Evolutionary conservation across 2,329 filamentous ascomycete genomes (phyloP).

Genomic region (Onygenales sp.): DNA sequence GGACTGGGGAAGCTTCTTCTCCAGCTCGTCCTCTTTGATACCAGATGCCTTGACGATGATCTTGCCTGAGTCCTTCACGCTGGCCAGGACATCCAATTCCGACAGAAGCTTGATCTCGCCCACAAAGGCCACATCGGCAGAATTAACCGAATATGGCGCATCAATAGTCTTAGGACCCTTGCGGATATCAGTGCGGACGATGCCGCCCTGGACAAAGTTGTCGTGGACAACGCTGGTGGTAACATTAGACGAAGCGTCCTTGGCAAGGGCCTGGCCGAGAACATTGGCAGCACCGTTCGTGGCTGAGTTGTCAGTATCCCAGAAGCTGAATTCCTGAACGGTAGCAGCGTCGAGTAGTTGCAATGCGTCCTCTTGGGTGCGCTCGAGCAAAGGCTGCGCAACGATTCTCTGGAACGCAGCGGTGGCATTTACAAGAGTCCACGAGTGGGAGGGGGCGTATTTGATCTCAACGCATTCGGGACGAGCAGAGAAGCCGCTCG

Average conservation of each 20-base stretch:
- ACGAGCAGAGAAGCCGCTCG: slow-evolving; percentile 52
- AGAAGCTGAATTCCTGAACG: slow-evolving; percentile 83
- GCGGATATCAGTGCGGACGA: slow-evolving; percentile 74
- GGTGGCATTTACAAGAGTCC: slow-evolving; percentile 44
- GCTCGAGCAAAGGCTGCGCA: slow-evolving; percentile 30
- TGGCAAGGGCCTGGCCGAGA: slow-evolving; percentile 51
- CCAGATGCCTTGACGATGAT: slow-evolving; percentile 67
- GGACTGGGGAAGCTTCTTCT: slow-evolving; percentile 66
- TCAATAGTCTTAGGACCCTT: slow-evolving; percentile 75
- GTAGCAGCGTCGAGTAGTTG: slow-evolving; percentile 44
- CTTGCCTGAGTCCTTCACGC: slow-evolving; percentile 60
- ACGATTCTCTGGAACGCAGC: slow-evolving; percentile 37
- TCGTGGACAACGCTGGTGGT: slow-evolving; percentile 51
- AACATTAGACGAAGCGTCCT: slow-evolving; percentile 52
- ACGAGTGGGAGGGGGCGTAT: slow-evolving; percentile 65
- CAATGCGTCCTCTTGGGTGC: slow-evolving; percentile 29
- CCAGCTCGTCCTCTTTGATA: slow-evolving; percentile 78
- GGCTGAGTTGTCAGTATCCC: slow-evolving; percentile 72
- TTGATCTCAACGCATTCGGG: slow-evolving; percentile 74
- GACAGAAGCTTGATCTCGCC: slow-evolving; percentile 71
- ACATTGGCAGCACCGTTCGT: slow-evolving; percentile 55
- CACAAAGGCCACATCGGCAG: slow-evolving; percentile 70
- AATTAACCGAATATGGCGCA: slow-evolving; percentile 68
- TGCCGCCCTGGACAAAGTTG: slow-evolving; percentile 62
- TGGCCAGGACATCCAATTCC: slow-evolving; percentile 63